Base-by-base conservation (phyloP, 148 eudicot species). In the Heliosperma pusillum region DNA sequence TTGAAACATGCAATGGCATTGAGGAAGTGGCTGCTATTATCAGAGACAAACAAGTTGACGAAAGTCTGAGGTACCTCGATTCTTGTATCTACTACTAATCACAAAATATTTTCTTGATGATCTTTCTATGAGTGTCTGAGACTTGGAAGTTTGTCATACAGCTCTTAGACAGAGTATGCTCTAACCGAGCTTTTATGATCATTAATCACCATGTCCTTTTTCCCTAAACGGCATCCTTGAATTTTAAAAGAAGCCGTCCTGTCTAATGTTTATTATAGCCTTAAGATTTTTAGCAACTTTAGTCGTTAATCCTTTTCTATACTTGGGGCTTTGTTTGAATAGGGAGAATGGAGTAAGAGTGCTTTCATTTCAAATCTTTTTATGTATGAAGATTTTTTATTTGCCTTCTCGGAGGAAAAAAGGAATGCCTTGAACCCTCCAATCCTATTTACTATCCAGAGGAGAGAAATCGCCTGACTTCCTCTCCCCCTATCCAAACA, bases 11-110 rank as follows among this genome's bases (percentile, higher is more conserved):
- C 82, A 88, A 90, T 76, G 98, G 98, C 80, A 91, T 91, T 61
- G 97, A 89, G 81, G 96, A 95, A 86, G 93, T 95, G 77, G 92
- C 96, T 66, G 82, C 92, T 67, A 86, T 95, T 36, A 89, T 95
- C 79, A 83, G 91, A 83, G 96, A 94, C 82, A 89, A 91, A 79
- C 99, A 92, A 88, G 83, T 85, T 67, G 99, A 92, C 67, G 97
- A 94, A 72, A 88, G 85, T 76, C 82, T 94, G 68, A 95, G 99
- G 99, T 95, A 86, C 33, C 16, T 73, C 72, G 45, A 58, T 75
- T 74, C 59, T 42, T 65, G 27, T 45, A 63, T 55, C 22, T 24
- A 20, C 22, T 24, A 20, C 60, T 45, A 12, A 36, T 21, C 47
- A 50, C 20, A 67, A 13, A 36, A 10, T 44, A n/a, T 26, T 76